Percentiles rank a stretch among this genome's conserved stretches.
These are phyloP conservation scores for Candida montana DNA, from an alignment of 805 yeast species.

Conservation along the genomic window DNA sequence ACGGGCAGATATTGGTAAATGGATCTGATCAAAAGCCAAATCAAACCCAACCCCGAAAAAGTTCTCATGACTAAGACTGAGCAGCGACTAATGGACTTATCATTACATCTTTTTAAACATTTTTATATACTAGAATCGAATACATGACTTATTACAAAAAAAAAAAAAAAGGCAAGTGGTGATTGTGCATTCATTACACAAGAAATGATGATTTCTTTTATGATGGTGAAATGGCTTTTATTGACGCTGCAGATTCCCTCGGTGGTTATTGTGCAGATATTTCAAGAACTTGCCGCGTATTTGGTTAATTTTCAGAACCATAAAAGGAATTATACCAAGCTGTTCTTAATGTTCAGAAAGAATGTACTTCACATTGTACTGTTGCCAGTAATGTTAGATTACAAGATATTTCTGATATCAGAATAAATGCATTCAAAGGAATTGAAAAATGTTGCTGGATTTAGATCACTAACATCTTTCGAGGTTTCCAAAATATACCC, in stretches of 20 bases:
- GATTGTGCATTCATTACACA: conserved; percentile 87
- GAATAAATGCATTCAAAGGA: conserved; percentile 59
- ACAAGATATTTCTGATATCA: conserved; percentile 68
- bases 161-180: conserved; percentile 95
- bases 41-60: too few species aligned
- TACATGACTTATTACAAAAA: too few species aligned
- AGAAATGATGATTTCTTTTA: conserved; percentile 80
- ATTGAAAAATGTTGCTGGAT: conserved; percentile 62
- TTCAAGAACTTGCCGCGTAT: conserved; percentile 93
- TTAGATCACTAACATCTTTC: conserved; percentile 43
- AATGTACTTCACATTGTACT: conserved; percentile 68
- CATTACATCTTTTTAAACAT: too few species aligned
- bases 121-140: too few species aligned
- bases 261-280: conserved; percentile 97
- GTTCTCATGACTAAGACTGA: too few species aligned
- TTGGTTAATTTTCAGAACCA: conserved; percentile 65
- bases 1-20: too few species aligned
- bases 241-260: conserved; percentile 90
- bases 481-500: conserved; percentile 68
- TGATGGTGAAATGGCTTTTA: conserved; percentile 77
- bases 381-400: conserved; percentile 48
- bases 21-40: too few species aligned
- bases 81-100: too few species aligned
- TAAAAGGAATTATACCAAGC: conserved; percentile 88
- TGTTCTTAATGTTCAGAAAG: conserved; percentile 75